phyloP scores from a whole-genome alignment of 2,329 filamentous ascomycete genomes.

The Fusarium sterilihyphosum region DNA sequence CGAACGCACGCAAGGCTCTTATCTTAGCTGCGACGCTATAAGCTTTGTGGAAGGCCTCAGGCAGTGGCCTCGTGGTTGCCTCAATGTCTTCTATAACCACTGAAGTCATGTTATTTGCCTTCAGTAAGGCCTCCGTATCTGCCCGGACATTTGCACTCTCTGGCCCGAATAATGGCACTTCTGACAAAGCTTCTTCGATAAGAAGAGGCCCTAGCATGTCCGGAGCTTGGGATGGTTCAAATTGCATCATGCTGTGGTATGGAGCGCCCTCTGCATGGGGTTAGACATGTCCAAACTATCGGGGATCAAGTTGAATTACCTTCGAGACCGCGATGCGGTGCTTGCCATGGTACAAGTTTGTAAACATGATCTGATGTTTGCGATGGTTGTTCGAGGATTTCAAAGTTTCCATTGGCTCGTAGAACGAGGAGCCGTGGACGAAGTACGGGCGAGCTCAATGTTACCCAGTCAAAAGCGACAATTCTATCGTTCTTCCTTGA shows the following conservation, averaged over 20 bases:
- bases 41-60: slow-evolving; percentile 54
- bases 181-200: slow-evolving; percentile 62
- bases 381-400: slow-evolving; percentile 70
- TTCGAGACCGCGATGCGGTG: slow-evolving; percentile 66
- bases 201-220: slow-evolving; percentile 65
- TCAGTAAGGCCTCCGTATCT: slow-evolving; percentile 55
- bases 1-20: slow-evolving; percentile 54
- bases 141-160: slow-evolving; percentile 56
- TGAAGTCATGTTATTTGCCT: slow-evolving; percentile 47
- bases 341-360: slow-evolving; percentile 69
- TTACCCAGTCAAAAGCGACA: slow-evolving; percentile 75
- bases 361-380: slow-evolving; percentile 67
- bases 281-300: slow-evolving; percentile 25
- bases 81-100: slow-evolving; percentile 51
- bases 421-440: slow-evolving; percentile 68
- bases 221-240: slow-evolving; percentile 64
- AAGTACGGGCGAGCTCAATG: slow-evolving; percentile 63
- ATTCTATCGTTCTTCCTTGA: slow-evolving; percentile 67
- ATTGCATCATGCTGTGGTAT: slow-evolving; percentile 67
- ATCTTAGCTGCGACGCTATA: slow-evolving; percentile 61
- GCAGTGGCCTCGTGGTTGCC: slow-evolving; percentile 49
- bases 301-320: slow-evolving; percentile 49
- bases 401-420: slow-evolving; percentile 68
- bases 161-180: slow-evolving; percentile 66
- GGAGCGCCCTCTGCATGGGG: slow-evolving; percentile 55